A percentile compares a stretch with the other conserved stretches of the same genome.
Evolutionary conservation across 352 stramenopile genomes (phyloP).

Genomic region (Globisporangium paroecandrum): DNA sequence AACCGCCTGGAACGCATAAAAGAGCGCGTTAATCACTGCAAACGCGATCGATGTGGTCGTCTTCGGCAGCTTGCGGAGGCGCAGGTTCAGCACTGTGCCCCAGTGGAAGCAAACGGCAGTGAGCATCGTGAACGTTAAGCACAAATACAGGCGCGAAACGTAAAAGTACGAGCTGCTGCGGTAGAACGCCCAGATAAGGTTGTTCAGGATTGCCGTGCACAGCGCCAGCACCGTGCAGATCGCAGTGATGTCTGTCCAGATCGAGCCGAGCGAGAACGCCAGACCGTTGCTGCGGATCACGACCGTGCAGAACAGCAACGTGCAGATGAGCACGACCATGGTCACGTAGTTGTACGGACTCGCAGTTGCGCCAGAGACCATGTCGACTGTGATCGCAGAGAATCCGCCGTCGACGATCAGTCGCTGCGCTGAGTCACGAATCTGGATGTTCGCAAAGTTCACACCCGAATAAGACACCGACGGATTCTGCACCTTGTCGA

Average conservation of each 20-base stretch:
- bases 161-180: conserved; percentile 79
- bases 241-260: conserved; percentile 85
- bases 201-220: conserved; percentile 77
- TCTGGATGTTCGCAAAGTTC: conserved; percentile 54
- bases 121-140: conserved; percentile 89
- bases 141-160: conserved; percentile 71
- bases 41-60: conserved; percentile 64
- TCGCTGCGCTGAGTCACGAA: conserved; percentile 45
- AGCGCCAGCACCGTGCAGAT: conserved; percentile 80
- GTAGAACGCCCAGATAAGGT: conserved; percentile 74
- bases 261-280: conserved; percentile 77
- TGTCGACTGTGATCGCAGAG: conserved; percentile 72
- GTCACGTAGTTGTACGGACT: conserved; percentile 89
- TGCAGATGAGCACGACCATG: conserved; percentile 80
- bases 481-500: conserved; percentile 75
- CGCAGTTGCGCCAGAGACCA: conserved; percentile 49
- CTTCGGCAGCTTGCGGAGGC: conserved; percentile 73
- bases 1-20: conserved; percentile 75
- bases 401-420: conserved; percentile 59
- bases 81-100: conserved; percentile 78
- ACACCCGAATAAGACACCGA: conserved; percentile 65
- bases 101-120: conserved; percentile 86
- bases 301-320: conserved; percentile 76
- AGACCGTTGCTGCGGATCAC: conserved; percentile 83
- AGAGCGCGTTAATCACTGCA: conserved; percentile 63